A percentile compares a stretch with the other conserved stretches of the same genome.
Evolutionary conservation across 495 filamentous ascomycete genomes (phyloP).

Genomic region (Pyronema omphalodes): DNA sequence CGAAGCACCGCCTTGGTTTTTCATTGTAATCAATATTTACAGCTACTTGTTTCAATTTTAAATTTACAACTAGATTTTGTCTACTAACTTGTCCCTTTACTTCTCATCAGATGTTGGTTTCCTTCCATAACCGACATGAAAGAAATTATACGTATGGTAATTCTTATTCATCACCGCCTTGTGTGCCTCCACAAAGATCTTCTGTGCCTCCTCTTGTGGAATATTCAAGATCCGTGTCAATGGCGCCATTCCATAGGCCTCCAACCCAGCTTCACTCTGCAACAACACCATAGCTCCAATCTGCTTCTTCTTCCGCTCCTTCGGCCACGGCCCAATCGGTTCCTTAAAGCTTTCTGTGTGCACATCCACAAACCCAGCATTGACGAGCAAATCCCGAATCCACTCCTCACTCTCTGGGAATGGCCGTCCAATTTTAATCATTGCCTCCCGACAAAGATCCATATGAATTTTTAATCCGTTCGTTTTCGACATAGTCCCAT

Average conservation of each 20-base stretch:
- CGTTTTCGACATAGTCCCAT: not conserved
- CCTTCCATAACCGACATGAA: not conserved
- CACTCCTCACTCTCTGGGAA: no score
- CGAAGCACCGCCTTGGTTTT: no score
- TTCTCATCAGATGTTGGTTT: not conserved
- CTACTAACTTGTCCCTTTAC: no score
- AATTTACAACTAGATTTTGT: no score
- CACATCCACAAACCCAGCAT: slow-evolving; percentile 24
- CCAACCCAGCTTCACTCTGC: not conserved
- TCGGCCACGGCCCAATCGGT: slow-evolving; percentile 33
- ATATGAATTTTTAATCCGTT: not conserved
- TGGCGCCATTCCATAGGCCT: not conserved
- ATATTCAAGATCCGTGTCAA: not conserved
- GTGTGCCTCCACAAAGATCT: not conserved
- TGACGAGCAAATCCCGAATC: not conserved
- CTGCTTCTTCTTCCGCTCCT: slow-evolving; percentile 32
- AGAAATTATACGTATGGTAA: not conserved
- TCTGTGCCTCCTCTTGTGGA: not conserved
- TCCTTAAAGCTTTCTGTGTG: slow-evolving; percentile 18
- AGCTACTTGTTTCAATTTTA: no score
- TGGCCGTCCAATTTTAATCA: slow-evolving; percentile 1
- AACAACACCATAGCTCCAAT: slow-evolving; percentile 20
- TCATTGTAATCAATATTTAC: no score
- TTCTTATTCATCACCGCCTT: not conserved
- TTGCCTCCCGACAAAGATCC: not conserved